Conservation (phyloP, 768 basidiomycete genomes). For the Boletus sp. region DNA sequence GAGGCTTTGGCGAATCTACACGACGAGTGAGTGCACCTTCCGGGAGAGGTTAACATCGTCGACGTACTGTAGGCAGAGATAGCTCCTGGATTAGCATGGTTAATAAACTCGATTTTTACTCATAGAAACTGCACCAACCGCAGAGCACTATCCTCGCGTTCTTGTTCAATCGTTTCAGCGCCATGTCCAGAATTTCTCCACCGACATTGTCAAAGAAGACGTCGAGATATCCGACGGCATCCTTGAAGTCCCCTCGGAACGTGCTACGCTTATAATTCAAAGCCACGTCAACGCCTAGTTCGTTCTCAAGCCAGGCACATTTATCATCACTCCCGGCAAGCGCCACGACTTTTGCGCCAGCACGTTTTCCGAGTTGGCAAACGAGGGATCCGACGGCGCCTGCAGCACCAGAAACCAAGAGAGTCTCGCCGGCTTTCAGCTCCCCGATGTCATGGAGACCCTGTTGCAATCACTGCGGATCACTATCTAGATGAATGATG, state of each 20-base stretch:
- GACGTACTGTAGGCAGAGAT: conserved; percentile 79
- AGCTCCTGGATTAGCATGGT: conserved; percentile 48
- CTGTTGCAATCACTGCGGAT: conserved; percentile 35
- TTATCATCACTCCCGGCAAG: conserved; percentile 86
- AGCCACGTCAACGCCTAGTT: conserved; percentile 77
- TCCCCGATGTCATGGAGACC: conserved; percentile 79
- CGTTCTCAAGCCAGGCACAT: conserved; percentile 78
- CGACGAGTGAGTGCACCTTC: background rate
- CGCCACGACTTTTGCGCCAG: conserved; percentile 79
- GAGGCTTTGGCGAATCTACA: conserved; percentile 55
- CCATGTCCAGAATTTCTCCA: conserved; percentile 78
- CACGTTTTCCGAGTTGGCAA: conserved; percentile 79
- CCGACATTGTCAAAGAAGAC: conserved; percentile 85
- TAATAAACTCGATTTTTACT: background rate
- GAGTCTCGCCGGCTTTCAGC: conserved; percentile 78
- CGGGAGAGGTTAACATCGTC: background rate
- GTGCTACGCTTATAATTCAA: conserved; percentile 83
- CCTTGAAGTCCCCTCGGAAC: conserved; percentile 71
- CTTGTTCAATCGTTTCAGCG: conserved; percentile 69
- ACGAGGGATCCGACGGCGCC: conserved; percentile 83
- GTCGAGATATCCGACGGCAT: conserved; percentile 69
- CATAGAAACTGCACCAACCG: conserved; percentile 47
- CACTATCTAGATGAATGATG: background rate
- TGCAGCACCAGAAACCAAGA: conserved; percentile 88
- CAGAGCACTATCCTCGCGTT: conserved; percentile 78